Conservation (phyloP, 352 stramenopile species). For the Pythium coloratum region DNA sequence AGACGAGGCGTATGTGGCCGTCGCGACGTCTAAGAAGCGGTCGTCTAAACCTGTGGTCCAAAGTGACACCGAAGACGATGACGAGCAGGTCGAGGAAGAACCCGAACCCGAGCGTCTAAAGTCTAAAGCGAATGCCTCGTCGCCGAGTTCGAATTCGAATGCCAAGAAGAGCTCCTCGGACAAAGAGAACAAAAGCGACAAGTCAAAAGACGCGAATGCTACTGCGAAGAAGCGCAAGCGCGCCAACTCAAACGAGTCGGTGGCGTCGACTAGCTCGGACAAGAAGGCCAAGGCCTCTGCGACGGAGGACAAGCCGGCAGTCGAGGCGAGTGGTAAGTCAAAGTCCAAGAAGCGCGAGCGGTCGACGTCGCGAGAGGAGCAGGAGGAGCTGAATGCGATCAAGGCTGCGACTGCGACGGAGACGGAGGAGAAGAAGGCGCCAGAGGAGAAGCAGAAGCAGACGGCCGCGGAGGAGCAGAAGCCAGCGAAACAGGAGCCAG, state of each 20-base stretch:
- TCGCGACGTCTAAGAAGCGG: conserved; percentile 29
- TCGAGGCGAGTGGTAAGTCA: conserved; percentile 10
- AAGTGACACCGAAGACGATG: conserved; percentile 30
- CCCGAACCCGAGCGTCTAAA: conserved; percentile 11
- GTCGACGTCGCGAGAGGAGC: conserved; percentile 31
- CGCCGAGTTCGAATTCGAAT: conserved; percentile 11
- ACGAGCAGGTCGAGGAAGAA: conserved; percentile 11
- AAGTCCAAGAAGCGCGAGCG: conserved; percentile 27
- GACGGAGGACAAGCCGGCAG: background rate
- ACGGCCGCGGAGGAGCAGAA: background rate
- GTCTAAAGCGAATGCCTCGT: conserved; percentile 11
- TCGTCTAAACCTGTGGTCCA: conserved; percentile 31
- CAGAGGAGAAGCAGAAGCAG: conserved; percentile 11
- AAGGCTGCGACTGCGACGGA: conserved; percentile 6
- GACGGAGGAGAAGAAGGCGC: background rate
- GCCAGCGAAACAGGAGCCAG: background rate
- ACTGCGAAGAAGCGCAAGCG: conserved; percentile 24
- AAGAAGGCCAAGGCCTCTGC: conserved; percentile 13
- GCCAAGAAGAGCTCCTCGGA: conserved; percentile 5
- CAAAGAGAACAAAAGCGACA: conserved; percentile 12
- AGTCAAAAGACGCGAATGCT: background rate
- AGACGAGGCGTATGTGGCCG: conserved; percentile 8
- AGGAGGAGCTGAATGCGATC: conserved; percentile 8
- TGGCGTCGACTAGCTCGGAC: conserved; percentile 17
- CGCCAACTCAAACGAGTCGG: conserved; percentile 19